These are phyloP conservation scores for Talaromyces sp. DNA, from an alignment of 2,329 filamentous ascomycete species.

Conservation along the genomic window DNA sequence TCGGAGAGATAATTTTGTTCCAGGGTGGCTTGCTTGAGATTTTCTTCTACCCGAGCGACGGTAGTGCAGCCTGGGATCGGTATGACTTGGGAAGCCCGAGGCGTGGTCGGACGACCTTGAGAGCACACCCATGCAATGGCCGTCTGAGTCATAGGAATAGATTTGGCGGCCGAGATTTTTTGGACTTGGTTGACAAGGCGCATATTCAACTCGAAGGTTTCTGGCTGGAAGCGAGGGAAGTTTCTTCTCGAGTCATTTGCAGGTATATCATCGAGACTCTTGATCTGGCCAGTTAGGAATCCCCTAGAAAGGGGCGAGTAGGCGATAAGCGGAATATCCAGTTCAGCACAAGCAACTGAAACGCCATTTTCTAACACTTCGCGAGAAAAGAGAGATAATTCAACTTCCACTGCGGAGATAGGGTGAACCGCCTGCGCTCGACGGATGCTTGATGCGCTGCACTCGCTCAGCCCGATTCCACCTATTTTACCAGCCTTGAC, in stretches of 20 bases:
- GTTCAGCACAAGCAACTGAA: not conserved
- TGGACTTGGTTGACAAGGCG: slow-evolving; percentile 45
- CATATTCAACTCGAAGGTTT: slow-evolving; percentile 48
- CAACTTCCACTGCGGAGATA: slow-evolving; percentile 2
- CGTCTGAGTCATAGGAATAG: slow-evolving; percentile 42
- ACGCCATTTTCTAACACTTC: slow-evolving; percentile 6
- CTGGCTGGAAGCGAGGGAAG: slow-evolving; percentile 48
- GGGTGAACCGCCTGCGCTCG: slow-evolving; percentile 4
- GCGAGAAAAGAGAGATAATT: slow-evolving; percentile 2
- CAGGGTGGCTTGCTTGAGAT: slow-evolving; percentile 36
- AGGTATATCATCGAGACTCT: slow-evolving; percentile 42
- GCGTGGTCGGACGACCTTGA: too few species aligned
- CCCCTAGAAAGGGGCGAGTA: slow-evolving; percentile 60
- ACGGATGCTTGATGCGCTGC: slow-evolving; percentile 41
- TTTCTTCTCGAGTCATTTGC: slow-evolving; percentile 41
- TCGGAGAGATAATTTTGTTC: slow-evolving; percentile 36
- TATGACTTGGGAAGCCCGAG: slow-evolving; percentile 26
- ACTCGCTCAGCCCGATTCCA: slow-evolving; percentile 41
- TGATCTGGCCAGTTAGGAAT: slow-evolving; percentile 49
- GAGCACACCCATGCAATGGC: slow-evolving; percentile 27
- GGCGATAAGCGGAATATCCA: slow-evolving; percentile 54
- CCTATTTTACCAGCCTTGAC: slow-evolving; percentile 42
- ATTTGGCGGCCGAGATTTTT: slow-evolving; percentile 41
- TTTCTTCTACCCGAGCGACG: slow-evolving; percentile 36
- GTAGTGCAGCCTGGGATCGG: slow-evolving; percentile 41